Conservation (phyloP, 1,284 basidiomycete genomes). For the Ustilago vetiveriae region DNA sequence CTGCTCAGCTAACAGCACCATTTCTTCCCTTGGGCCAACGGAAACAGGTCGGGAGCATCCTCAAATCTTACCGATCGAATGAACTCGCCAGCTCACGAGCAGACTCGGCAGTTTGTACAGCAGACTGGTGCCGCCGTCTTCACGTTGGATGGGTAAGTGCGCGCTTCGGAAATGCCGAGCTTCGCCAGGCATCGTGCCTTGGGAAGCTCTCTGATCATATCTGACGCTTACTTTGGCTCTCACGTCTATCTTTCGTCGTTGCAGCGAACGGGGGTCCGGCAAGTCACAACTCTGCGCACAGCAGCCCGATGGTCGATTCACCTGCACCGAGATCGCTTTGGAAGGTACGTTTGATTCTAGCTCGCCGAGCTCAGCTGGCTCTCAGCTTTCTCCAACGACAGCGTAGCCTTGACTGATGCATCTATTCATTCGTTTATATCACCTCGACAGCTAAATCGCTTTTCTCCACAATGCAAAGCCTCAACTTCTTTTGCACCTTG, state of each 20-base stretch:
- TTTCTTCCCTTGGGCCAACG: neutral
- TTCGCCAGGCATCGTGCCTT: too few relatives aligned
- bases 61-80: conserved; percentile 46
- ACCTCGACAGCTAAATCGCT: conserved; percentile 48
- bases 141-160: conserved; percentile 42
- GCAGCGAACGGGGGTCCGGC: conserved; percentile 40
- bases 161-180: neutral
- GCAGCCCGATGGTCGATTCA: conserved; percentile 33
- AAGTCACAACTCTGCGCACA: conserved; percentile 42
- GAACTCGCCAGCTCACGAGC: conserved; percentile 39
- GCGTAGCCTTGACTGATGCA: too few relatives aligned
- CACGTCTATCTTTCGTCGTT: too few relatives aligned
- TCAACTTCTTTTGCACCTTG: conserved; percentile 54
- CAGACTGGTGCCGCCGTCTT: conserved; percentile 34
- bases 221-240: too few relatives aligned
- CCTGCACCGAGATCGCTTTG: conserved; percentile 46
- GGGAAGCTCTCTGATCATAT: too few relatives aligned
- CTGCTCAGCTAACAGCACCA: neutral
- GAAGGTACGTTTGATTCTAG: conserved; percentile 40
- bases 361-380: neutral
- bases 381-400: too few relatives aligned
- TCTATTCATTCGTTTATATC: too few relatives aligned
- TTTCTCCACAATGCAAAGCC: conserved; percentile 54
- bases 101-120: conserved; percentile 33
- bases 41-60: conserved; percentile 33